Base-by-base conservation (phyloP, 202 grass and related monocot genomes). In the Musa balbisiana region DNA sequence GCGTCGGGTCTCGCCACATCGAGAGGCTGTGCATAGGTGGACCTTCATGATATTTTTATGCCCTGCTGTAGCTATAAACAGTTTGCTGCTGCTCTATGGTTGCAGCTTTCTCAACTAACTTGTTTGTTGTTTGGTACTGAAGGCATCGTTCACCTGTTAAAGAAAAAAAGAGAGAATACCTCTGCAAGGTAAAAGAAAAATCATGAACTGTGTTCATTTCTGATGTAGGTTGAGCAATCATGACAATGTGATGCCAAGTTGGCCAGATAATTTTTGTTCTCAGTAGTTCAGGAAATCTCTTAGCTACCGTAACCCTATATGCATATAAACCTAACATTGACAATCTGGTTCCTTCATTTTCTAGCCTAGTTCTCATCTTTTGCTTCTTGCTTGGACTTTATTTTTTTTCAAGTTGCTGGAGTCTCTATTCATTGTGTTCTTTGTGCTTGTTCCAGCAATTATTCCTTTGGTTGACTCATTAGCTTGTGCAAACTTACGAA, bases 121-220 rank as follows among this genome's bases (percentile, higher is more conserved):
- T 29, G 65, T 87, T 84, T 87, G 49, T 69, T 91, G 87, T 94
- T 79, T 94, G 91, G 83, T 92, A 87, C 84, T 98, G 94, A 98
- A 94, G 95, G 91, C 95, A 93, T 84, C 91, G 83, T 92, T 95
- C 95, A 75, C 95, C 95, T 83, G 84, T 92, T 86, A 92, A 89
- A 92, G 95, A 99, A 87, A 99, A 90, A 88, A 99, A 99, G 91
- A 88, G 95, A 91, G 95, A 99, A 81, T 99, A 99, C 91, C 71
- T 90, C 75, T 99, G 95, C 91, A 99, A 99, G 95, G 95, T 99
- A 99, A 99, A 92, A 25, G 14, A 51, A 65, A 14, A 73, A 80
- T 69, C 62, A 74, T 77, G 83, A 79, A 79, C 76, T 86, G 73
- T 84, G 71, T 56, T 75, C 78, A 78, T 69, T 83, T 75, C 82